Evolutionary conservation across 225 moss, liverwort and hornwort species (phyloP).

Genomic region (Neckera pumila): DNA sequence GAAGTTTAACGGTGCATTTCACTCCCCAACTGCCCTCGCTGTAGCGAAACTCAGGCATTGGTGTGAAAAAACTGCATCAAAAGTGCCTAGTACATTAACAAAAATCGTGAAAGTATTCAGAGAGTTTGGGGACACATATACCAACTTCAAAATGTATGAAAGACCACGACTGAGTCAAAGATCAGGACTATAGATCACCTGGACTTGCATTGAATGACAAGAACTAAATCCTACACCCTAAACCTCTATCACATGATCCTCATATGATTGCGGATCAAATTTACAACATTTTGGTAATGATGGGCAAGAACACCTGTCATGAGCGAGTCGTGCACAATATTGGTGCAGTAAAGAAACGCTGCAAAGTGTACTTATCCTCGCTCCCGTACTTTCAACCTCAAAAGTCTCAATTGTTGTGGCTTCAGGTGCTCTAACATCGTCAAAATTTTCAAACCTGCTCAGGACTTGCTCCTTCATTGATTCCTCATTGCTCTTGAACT

Average conservation of each 20-base stretch:
- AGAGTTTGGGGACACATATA: background rate
- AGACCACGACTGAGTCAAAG: background rate
- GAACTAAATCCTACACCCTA: background rate
- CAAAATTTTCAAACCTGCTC: slow-evolving; percentile 31
- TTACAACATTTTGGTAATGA: background rate
- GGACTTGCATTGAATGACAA: background rate
- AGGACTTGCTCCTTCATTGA: slow-evolving; percentile 56
- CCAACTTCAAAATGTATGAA: background rate
- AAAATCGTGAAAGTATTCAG: background rate
- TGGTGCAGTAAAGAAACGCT: slow-evolving; percentile 79
- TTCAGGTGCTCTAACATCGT: slow-evolving; percentile 32
- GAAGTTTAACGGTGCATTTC: slow-evolving; percentile 65
- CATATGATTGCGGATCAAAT: background rate
- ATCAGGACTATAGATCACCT: background rate
- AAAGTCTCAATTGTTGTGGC: slow-evolving; percentile 35
- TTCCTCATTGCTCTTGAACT: slow-evolving; percentile 50
- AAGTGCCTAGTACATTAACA: background rate
- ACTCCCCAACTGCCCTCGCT: slow-evolving; percentile 19
- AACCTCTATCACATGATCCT: background rate
- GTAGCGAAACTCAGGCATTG: slow-evolving; percentile 32
- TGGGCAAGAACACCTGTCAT: slow-evolving; percentile 44
- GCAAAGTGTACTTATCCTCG: slow-evolving; percentile 70
- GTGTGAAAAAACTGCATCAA: slow-evolving; percentile 41
- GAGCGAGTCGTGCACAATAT: slow-evolving; percentile 66
- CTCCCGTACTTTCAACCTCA: slow-evolving; percentile 77